A percentile compares a stretch with the other conserved stretches of the same genome.
Conservation (phyloP, 176 grass and related monocot genomes). For the Oryza longistaminata region DNA sequence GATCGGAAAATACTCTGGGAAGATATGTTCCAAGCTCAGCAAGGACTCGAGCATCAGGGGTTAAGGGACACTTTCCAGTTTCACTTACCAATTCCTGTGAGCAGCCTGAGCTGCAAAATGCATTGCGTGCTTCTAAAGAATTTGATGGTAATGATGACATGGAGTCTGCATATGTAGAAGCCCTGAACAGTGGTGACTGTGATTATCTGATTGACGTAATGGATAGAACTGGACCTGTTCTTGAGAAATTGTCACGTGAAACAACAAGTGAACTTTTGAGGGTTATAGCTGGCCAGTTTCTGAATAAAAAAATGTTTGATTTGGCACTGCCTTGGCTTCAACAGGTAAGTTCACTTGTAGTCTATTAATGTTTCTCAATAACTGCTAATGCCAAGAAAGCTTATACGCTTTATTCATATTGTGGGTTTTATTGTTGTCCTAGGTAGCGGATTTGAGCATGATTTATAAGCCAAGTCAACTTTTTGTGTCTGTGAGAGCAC, state of each 20-base stretch:
- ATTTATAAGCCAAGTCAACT: constrained; percentile 67
- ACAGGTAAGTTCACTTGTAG: constrained; percentile 50
- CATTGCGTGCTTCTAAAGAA: constrained; percentile 32
- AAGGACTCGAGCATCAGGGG: constrained; percentile 2
- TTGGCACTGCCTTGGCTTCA: constrained; percentile 78
- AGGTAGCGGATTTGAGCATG: constrained; percentile 79
- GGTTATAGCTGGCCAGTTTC: constrained; percentile 51
- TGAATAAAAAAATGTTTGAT: constrained; percentile 63
- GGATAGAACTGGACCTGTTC: constrained; percentile 91
- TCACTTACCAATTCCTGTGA: constrained; percentile 41
- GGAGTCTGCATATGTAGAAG: constrained; percentile 73
- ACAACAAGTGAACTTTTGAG: constrained; percentile 67
- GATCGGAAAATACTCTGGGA: constrained; percentile 33
- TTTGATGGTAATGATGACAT: constrained; percentile 47
- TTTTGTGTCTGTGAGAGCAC: constrained; percentile 74
- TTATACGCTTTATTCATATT: constrained; percentile 30
- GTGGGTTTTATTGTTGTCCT: constrained; percentile 26
- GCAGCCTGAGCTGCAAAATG: constrained; percentile 31
- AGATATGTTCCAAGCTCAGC: constrained; percentile 45
- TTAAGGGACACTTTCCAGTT: constrained; percentile 39
- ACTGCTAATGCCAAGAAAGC: neutral
- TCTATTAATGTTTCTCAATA: constrained; percentile 11
- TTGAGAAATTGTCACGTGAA: constrained; percentile 70
- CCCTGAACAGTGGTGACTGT: constrained; percentile 59
- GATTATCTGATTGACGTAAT: constrained; percentile 71